These are phyloP conservation scores for Diaporthe sp. DNA, from an alignment of 2,329 filamentous ascomycete genomes.

Conservation along the genomic window DNA sequence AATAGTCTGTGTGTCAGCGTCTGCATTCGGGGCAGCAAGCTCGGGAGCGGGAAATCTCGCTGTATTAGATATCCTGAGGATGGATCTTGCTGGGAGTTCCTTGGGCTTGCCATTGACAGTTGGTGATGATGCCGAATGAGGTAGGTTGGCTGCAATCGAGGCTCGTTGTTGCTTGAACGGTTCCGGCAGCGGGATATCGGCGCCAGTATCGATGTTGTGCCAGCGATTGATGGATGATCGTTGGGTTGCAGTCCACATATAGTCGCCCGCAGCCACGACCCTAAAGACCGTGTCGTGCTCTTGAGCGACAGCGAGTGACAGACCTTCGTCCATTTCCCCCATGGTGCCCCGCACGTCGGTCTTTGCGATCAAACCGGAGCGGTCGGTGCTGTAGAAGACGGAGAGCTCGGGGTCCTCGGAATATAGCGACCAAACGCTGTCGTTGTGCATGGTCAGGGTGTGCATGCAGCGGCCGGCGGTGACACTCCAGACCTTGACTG, in stretches of 20 bases:
- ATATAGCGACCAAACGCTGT: slow-evolving; percentile 96
- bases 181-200: slow-evolving; percentile 75
- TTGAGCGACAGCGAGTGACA: slow-evolving; percentile 91
- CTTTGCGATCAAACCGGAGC: slow-evolving; percentile 94
- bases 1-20: slow-evolving; percentile 58
- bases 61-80: slow-evolving; percentile 87
- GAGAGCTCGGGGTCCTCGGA: slow-evolving; percentile 88
- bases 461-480: slow-evolving; percentile 97
- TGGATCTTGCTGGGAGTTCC: slow-evolving; percentile 81
- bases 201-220: slow-evolving; percentile 85
- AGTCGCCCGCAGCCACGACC: slow-evolving; percentile 76
- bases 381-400: slow-evolving; percentile 95
- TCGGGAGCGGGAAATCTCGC: slow-evolving; percentile 77
- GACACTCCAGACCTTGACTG: slow-evolving; percentile 97
- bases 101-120: slow-evolving; percentile 59
- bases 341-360: slow-evolving; percentile 85
- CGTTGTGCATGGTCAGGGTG: slow-evolving; percentile 98
- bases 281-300: slow-evolving; percentile 87
- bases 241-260: slow-evolving; percentile 91
- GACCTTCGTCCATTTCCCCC: slow-evolving; percentile 84
- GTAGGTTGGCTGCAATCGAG: slow-evolving; percentile 56
- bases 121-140: slow-evolving; percentile 50
- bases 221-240: slow-evolving; percentile 94
- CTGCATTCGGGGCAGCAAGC: slow-evolving; percentile 63
- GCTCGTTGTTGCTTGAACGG: slow-evolving; percentile 62